phyloP scores from a whole-genome alignment of 2,329 filamentous ascomycete species.

The Neopestalotiopsis rosae region DNA sequence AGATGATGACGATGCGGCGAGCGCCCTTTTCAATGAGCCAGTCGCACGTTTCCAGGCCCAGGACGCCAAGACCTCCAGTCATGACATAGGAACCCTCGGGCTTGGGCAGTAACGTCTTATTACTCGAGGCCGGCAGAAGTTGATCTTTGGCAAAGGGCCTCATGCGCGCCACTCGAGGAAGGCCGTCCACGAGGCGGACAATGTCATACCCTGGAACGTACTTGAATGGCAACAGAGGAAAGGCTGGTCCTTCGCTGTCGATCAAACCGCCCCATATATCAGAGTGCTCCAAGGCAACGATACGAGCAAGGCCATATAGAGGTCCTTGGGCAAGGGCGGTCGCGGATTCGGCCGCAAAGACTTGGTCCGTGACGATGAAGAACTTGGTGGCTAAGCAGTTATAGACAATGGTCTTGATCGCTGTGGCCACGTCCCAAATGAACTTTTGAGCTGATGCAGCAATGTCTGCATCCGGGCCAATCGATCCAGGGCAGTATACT shows the following conservation, averaged over 20 bases:
- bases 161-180: slow-evolving; percentile 35
- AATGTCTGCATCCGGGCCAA: slow-evolving; percentile 20
- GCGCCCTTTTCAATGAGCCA: slow-evolving; percentile 46
- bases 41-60: slow-evolving; percentile 43
- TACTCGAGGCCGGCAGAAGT: background rate
- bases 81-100: slow-evolving; percentile 48
- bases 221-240: slow-evolving; percentile 41
- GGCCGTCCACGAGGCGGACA: slow-evolving; percentile 43
- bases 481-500: slow-evolving; percentile 24
- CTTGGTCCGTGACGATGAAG: slow-evolving; percentile 36
- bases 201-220: slow-evolving; percentile 44
- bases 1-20: slow-evolving; percentile 44
- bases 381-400: background rate
- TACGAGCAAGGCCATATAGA: slow-evolving; percentile 41
- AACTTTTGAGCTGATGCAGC: slow-evolving; percentile 18
- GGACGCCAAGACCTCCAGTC: slow-evolving; percentile 43
- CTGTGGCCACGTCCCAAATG: slow-evolving; percentile 19
- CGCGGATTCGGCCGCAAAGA: slow-evolving; percentile 29
- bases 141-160: slow-evolving; percentile 10
- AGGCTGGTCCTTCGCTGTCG: slow-evolving; percentile 34
- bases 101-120: slow-evolving; percentile 26
- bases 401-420: slow-evolving; percentile 18
- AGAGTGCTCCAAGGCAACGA: slow-evolving; percentile 44
- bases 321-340: slow-evolving; percentile 41
- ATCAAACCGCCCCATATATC: slow-evolving; percentile 42